Evolutionary conservation across 2,329 filamentous ascomycete genomes (phyloP).

Genomic region (Thielaviopsis ethacetica): DNA sequence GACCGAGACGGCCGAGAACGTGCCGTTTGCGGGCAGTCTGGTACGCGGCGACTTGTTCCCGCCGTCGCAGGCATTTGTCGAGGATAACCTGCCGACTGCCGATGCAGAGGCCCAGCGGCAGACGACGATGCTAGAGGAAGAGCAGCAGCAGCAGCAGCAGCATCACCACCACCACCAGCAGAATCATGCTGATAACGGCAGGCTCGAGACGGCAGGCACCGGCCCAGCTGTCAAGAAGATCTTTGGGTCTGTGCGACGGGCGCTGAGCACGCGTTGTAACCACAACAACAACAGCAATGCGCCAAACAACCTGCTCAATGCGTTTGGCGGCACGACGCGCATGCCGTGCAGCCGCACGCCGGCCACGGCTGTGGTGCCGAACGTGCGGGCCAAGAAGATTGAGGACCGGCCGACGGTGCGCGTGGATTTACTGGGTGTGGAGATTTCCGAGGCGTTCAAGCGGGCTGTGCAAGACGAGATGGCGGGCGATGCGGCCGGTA

Average conservation of each 20-base stretch:
- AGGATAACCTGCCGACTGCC: constrained; percentile 39
- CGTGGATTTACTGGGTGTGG: constrained; percentile 70
- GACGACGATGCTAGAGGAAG: neutral
- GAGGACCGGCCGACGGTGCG: constrained; percentile 40
- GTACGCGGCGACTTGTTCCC: constrained; percentile 76
- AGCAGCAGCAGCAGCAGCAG: neutral
- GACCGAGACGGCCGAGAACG: constrained; percentile 40
- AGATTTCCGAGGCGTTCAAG: constrained; percentile 63
- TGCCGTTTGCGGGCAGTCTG: constrained; percentile 63
- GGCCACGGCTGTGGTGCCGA: constrained; percentile 43
- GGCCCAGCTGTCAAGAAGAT: constrained; percentile 66
- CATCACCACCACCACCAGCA: too few relatives aligned
- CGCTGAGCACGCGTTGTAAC: constrained; percentile 44
- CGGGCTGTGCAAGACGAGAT: constrained; percentile 53
- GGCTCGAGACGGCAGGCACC: neutral
- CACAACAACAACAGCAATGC: neutral
- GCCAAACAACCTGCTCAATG: constrained; percentile 17
- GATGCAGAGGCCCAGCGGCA: constrained; percentile 25
- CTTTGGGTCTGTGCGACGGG: constrained; percentile 71
- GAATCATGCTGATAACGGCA: too few relatives aligned
- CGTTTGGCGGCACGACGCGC: constrained; percentile 32
- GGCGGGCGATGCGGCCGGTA: constrained; percentile 14
- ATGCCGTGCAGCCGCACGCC: constrained; percentile 42
- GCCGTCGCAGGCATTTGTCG: constrained; percentile 66
- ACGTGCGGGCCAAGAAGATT: constrained; percentile 28